Base-by-base conservation (phyloP, 2,329 filamentous ascomycete species). In the Fusarium beomiforme region DNA sequence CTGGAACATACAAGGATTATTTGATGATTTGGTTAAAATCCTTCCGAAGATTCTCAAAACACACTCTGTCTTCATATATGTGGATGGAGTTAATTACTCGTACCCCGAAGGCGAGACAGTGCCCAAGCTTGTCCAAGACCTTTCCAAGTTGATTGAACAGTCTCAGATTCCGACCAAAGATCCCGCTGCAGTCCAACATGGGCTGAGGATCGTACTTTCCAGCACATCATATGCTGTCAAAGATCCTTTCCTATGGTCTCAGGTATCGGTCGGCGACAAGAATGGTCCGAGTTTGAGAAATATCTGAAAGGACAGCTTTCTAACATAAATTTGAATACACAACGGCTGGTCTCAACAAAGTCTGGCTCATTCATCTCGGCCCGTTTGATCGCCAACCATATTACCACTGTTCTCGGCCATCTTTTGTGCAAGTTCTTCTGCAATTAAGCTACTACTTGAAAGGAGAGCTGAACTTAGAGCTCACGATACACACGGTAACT, bases 91-190 rank as follows among this genome's bases (percentile, higher is more conserved):
- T n/a, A 47, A 63, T 31, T 41, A 41, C n/a, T 61, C n/a, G n/a
- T n/a, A n/a, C n/a, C n/a, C 59, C 2, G 36, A 51, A 36, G 43
- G 56, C 2, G 43, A 61, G 21, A 51, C 56, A 5, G 59, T 31
- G 2, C 17, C 31, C 2, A 63, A 63, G 21, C 43, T 63, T 4
- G 34, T 21, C 16, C 56, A 51, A 37, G 59, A 63, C 43, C n/a
- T 61, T 61, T 21, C 43, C 10, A 61, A 61, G 19, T 33, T 61
- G 9, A 8, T 61, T 6, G 56, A 63, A 24, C 60, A 43, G n/a
- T 42, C 31, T 21, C 56, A 43, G 23, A 39, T 19, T 9, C 24
- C 43, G 16, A 19, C n/a, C 8, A 63, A 43, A 24, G n/a, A 51
- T 17, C 24, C n/a, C 1, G n/a, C 8, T 6, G 13, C 19, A 7